These are phyloP conservation scores for Hanseniaspora nectarophila DNA, from an alignment of 805 yeast species.

Conservation along the genomic window DNA sequence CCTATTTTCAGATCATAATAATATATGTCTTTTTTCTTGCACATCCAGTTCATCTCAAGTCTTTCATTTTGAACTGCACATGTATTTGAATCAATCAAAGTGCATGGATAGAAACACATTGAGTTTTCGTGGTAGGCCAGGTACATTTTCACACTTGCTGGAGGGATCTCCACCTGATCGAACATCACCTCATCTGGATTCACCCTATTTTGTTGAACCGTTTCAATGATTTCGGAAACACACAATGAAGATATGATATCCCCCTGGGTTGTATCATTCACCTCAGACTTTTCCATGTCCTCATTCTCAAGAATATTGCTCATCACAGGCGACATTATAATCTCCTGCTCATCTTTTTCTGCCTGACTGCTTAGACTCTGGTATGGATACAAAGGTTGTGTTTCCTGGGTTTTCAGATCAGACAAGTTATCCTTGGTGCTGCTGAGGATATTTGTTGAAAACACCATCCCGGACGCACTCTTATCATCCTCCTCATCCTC, in stretches of 20 bases:
- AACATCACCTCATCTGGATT: not conserved
- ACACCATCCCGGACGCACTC: not conserved
- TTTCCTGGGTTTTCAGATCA: conserved; percentile 6
- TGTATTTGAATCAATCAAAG: not conserved
- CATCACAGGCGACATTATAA: conserved; percentile 10
- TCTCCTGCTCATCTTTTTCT: not conserved
- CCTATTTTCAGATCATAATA: not conserved
- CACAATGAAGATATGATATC: not conserved
- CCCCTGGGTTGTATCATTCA: not conserved
- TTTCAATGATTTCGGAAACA: not conserved
- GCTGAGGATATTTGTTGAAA: not conserved
- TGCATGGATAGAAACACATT: not conserved
- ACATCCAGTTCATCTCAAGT: not conserved
- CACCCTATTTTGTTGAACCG: not conserved
- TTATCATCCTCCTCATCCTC: not conserved
- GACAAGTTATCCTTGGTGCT: not conserved
- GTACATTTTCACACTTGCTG: not conserved
- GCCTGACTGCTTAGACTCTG: not conserved
- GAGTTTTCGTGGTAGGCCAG: not conserved
- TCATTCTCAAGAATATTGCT: not conserved
- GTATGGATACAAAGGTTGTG: not conserved
- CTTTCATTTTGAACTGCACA: not conserved
- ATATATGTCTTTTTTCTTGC: not conserved
- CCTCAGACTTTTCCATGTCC: not conserved
- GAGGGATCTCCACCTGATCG: not conserved